Percentiles rank a stretch among this genome's conserved stretches.
phyloP scores from a whole-genome alignment of 345 rosid species.

The Salix udensis region DNA sequence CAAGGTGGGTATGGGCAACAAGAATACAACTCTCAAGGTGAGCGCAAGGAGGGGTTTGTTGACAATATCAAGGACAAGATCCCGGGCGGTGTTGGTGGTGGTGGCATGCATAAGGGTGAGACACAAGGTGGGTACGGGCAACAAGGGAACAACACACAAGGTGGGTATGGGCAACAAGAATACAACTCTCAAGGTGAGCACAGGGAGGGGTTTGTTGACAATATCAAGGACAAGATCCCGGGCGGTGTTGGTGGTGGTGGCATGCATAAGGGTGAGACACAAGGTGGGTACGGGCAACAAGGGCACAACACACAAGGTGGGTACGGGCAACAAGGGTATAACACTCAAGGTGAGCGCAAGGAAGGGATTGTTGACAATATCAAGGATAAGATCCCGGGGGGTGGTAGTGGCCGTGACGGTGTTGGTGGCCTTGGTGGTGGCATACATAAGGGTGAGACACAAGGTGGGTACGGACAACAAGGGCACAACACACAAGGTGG shows the following conservation, averaged over 20 bases:
- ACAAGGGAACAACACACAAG: no score
- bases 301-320: conserved; percentile 8
- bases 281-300: no score
- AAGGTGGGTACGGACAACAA: not conserved
- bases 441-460: conserved; percentile 11
- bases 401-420: not conserved
- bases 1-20: conserved; percentile 13
- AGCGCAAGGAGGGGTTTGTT: conserved; percentile 44
- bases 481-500: no score
- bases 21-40: conserved; percentile 21
- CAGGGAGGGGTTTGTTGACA: conserved; percentile 46
- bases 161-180: no score
- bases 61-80: conserved; percentile 49
- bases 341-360: conserved; percentile 30
- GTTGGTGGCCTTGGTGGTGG: not conserved
- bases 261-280: conserved; percentile 12
- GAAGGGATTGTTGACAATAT: conserved; percentile 47
- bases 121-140: not conserved
- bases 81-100: not conserved
- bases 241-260: conserved; percentile 6
- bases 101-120: no score
- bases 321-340: not conserved
- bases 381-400: conserved; percentile 49
- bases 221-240: conserved; percentile 48
- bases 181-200: not conserved